Conservation (phyloP, 1,139 yeast species). For the Protomyces gravidus region DNA sequence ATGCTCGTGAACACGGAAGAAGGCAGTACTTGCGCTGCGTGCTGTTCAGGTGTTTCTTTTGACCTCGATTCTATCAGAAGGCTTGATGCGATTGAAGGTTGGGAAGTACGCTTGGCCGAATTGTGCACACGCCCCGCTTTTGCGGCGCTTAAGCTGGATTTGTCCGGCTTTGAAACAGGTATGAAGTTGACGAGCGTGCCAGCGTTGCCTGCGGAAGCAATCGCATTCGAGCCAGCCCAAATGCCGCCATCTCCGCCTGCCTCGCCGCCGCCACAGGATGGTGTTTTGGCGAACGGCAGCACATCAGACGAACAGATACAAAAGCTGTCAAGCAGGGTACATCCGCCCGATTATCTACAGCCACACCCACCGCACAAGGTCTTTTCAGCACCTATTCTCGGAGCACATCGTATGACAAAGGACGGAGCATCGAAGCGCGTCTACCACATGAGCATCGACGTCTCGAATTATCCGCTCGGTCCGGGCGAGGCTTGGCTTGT, state of each 20-base stretch:
- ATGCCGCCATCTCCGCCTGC: constrained; percentile 21
- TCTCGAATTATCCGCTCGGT: constrained; percentile 36
- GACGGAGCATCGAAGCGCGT: constrained; percentile 36
- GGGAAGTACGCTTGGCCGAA: background rate
- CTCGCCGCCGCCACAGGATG: constrained; percentile 1
- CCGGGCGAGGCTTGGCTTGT: constrained; percentile 36
- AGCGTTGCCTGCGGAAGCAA: constrained; percentile 4
- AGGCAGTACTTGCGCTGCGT: constrained; percentile 20
- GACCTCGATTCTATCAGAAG: constrained; percentile 15
- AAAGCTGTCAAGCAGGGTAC: background rate
- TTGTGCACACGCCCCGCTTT: constrained; percentile 1
- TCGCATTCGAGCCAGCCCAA: constrained; percentile 9
- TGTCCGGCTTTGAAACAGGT: constrained; percentile 18
- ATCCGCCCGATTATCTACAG: constrained; percentile 34
- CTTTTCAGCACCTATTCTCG: constrained; percentile 34
- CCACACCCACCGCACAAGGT: constrained; percentile 36
- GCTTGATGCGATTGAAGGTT: background rate
- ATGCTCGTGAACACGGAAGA: constrained; percentile 5
- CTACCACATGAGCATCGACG: constrained; percentile 36
- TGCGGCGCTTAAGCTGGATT: constrained; percentile 5
- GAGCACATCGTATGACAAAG: constrained; percentile 34
- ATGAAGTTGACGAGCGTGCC: constrained; percentile 19
- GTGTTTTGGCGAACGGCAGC: background rate
- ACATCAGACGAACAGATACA: background rate
- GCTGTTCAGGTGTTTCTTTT: constrained; percentile 24